Conservation (phyloP, 1,139 yeast genomes). For the Arxiozyma bovina region DNA sequence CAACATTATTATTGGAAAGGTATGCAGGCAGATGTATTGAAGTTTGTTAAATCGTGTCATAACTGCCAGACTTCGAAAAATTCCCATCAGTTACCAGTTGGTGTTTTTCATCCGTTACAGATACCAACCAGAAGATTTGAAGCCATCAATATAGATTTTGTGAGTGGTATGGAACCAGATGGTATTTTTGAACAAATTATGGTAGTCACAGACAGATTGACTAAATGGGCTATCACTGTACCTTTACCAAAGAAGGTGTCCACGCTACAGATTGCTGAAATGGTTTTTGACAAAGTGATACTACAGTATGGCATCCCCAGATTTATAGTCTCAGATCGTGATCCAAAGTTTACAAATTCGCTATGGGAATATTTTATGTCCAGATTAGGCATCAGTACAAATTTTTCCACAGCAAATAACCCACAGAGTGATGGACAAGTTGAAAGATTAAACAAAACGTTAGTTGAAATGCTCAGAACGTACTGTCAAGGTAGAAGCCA, state of each 20-base stretch:
- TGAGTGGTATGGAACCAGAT: background rate
- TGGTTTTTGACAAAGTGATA: background rate
- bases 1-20: background rate
- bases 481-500: constrained; percentile 16
- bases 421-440: too few relatives aligned
- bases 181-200: background rate
- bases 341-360: background rate
- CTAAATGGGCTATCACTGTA: background rate
- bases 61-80: background rate
- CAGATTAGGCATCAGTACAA: background rate
- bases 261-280: background rate
- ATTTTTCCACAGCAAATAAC: background rate
- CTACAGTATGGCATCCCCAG: background rate
- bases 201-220: constrained; percentile 1
- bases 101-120: background rate
- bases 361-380: constrained; percentile 1
- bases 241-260: background rate
- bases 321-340: background rate
- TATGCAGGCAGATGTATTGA: background rate
- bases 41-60: background rate
- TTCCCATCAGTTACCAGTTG: background rate
- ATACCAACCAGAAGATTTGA: background rate
- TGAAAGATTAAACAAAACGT: too few relatives aligned
- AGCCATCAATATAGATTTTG: constrained; percentile 2
- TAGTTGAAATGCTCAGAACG: background rate